A percentile compares a stretch with the other conserved stretches of the same genome.
These are phyloP conservation scores for Zoysia pacifica DNA, from an alignment of 176 grass and related monocot genomes.

Conservation along the genomic window DNA sequence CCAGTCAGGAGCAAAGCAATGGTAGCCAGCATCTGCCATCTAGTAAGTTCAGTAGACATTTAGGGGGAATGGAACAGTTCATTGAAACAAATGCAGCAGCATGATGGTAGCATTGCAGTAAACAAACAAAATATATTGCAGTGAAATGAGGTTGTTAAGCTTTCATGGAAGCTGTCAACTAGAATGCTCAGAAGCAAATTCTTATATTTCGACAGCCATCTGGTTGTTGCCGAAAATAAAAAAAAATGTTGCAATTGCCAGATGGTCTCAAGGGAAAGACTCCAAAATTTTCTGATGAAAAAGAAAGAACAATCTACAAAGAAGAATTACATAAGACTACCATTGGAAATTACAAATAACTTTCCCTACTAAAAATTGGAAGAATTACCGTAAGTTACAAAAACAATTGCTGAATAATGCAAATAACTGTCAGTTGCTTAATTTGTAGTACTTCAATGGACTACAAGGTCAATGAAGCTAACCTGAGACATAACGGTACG, in stretches of 20 bases:
- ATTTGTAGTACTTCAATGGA: neutral
- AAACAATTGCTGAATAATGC: neutral
- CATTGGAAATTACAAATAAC: neutral
- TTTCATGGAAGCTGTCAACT: neutral
- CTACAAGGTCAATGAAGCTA: conserved; percentile 28
- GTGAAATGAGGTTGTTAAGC: conserved; percentile 16
- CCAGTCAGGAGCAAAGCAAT: conserved; percentile 95
- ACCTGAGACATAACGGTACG: conserved; percentile 88
- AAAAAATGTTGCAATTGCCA: neutral
- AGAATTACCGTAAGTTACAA: neutral
- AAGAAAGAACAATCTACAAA: neutral
- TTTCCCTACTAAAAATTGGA: neutral
- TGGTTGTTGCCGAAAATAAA: neutral
- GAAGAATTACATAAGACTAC: neutral
- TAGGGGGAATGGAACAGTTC: conserved; percentile 35
- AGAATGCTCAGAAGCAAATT: conserved; percentile 9
- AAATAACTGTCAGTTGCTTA: neutral
- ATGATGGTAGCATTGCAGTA: neutral
- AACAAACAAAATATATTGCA: too few relatives aligned
- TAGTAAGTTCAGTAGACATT: conserved; percentile 52
- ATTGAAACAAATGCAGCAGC: conserved; percentile 18
- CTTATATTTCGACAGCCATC: neutral
- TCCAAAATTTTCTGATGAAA: neutral
- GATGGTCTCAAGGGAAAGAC: neutral
- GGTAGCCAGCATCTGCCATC: conserved; percentile 87